Percentiles rank a stretch among this genome's conserved stretches.
Conservation (phyloP, 306 rosid species). For the Quillaja saponaria region DNA sequence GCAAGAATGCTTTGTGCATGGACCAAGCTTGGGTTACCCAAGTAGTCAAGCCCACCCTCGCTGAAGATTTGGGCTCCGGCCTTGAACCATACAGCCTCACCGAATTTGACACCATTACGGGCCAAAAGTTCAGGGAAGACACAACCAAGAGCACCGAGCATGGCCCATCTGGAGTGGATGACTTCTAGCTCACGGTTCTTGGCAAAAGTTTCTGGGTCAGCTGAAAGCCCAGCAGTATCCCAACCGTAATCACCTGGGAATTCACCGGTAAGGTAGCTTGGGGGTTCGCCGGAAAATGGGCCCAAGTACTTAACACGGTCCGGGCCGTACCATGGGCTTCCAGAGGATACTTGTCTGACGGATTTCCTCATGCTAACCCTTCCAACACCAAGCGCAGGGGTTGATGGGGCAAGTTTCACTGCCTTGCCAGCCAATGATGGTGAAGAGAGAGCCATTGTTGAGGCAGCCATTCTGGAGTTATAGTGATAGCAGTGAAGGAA, state of each 20-base stretch:
- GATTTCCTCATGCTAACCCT: slow-evolving; percentile 55
- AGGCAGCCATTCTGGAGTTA: slow-evolving; percentile 42
- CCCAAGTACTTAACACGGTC: slow-evolving; percentile 72
- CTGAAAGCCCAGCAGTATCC: slow-evolving; percentile 75
- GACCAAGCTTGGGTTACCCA: slow-evolving; percentile 68
- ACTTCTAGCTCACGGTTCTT: slow-evolving; percentile 57
- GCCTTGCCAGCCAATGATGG: slow-evolving; percentile 56
- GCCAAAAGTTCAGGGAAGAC: slow-evolving; percentile 65
- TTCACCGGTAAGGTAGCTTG: slow-evolving; percentile 58
- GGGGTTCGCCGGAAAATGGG: slow-evolving; percentile 62
- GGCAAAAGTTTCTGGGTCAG: slow-evolving; percentile 64
- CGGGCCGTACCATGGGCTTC: slow-evolving; percentile 74
- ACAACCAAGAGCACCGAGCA: slow-evolving; percentile 64
- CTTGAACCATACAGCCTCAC: slow-evolving; percentile 70
- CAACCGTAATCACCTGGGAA: slow-evolving; percentile 71
- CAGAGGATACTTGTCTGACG: slow-evolving; percentile 18
- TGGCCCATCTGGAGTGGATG: slow-evolving; percentile 69
- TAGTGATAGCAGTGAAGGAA: background rate
- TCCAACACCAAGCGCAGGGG: slow-evolving; percentile 29
- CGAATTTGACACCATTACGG: slow-evolving; percentile 57
- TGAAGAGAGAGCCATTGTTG: slow-evolving; percentile 66
- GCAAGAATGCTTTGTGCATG: slow-evolving; percentile 67
- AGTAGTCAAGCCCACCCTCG: slow-evolving; percentile 66
- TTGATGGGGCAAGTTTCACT: slow-evolving; percentile 38
- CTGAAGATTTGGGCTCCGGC: slow-evolving; percentile 66